Conservation (phyloP, 768 basidiomycete species). For the Exidia glandulosa region DNA sequence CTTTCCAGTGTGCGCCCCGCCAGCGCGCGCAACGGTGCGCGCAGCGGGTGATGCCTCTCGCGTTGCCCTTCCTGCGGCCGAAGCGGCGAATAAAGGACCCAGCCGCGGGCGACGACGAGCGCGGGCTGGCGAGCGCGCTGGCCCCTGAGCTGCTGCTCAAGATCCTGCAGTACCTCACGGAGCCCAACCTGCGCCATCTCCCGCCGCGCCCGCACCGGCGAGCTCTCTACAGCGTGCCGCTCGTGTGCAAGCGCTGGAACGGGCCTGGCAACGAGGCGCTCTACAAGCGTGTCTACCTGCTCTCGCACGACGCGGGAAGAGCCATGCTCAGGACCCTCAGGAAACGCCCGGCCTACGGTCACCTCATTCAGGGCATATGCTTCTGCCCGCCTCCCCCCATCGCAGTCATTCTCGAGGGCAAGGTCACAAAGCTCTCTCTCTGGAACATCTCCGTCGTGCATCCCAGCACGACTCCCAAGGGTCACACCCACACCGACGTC, state of each 20-base stretch:
- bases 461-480: neutral
- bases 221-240: neutral
- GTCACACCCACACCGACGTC: neutral
- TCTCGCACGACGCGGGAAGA: neutral
- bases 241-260: neutral
- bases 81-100: neutral
- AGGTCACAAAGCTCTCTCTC: neutral
- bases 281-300: neutral
- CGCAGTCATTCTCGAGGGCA: neutral
- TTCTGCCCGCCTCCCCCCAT: neutral
- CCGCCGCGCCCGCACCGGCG: neutral
- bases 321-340: neutral
- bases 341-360: neutral
- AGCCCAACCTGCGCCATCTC: constrained; percentile 1
- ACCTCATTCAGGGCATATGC: neutral
- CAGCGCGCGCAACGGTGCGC: neutral
- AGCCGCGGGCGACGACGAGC: neutral
- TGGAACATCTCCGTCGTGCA: neutral
- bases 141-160: neutral
- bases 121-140: neutral
- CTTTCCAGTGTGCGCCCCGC: neutral
- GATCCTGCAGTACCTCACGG: neutral
- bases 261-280: neutral
- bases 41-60: neutral
- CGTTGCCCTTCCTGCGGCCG: neutral